phyloP scores from a whole-genome alignment of 805 yeast species.

The Metschnikowia anglica region DNA sequence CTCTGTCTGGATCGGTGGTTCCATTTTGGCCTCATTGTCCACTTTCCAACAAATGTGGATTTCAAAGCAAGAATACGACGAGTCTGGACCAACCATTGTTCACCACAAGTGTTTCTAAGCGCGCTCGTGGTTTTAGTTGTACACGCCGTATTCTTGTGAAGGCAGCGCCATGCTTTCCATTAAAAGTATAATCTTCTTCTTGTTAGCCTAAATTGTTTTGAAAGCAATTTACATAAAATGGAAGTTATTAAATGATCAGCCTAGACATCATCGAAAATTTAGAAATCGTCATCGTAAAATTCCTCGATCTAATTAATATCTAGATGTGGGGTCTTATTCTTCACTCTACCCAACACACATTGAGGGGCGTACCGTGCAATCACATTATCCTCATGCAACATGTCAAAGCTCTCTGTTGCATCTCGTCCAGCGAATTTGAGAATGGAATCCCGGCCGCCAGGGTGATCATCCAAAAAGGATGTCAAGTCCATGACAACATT shows the following conservation, averaged over 20 bases:
- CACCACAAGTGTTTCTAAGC: slow-evolving; percentile 90
- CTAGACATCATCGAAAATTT: slow-evolving; percentile 5
- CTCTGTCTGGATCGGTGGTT: slow-evolving; percentile 99
- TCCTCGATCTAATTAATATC: slow-evolving; percentile 24
- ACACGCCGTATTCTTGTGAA: slow-evolving; percentile 17
- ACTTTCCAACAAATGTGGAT: slow-evolving; percentile 99
- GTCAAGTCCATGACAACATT: slow-evolving; percentile 52
- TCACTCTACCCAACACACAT: slow-evolving; percentile 51
- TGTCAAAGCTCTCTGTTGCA: slow-evolving; percentile 49
- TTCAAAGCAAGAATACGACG: slow-evolving; percentile 99
- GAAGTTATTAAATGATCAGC: slow-evolving; percentile 14
- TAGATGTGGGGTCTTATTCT: slow-evolving; percentile 46
- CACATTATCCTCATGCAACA: slow-evolving; percentile 59
- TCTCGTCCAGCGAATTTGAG: slow-evolving; percentile 47
- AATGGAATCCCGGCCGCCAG: slow-evolving; percentile 63
- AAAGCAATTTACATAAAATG: slow-evolving; percentile 16
- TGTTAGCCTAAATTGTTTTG: slow-evolving; percentile 17
- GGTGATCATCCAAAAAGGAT: slow-evolving; percentile 46
- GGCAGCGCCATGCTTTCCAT: slow-evolving; percentile 11
- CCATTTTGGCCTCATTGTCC: slow-evolving; percentile 95
- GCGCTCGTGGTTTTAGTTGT: slow-evolving; percentile 8
- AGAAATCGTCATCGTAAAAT: not conserved
- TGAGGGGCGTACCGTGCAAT: slow-evolving; percentile 48
- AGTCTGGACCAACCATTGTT: slow-evolving; percentile 99
- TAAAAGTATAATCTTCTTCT: slow-evolving; percentile 13